A percentile compares a stretch with the other conserved stretches of the same genome.
Conservation (phyloP, 495 filamentous ascomycete genomes). For the Neurospora tetrasperma region DNA sequence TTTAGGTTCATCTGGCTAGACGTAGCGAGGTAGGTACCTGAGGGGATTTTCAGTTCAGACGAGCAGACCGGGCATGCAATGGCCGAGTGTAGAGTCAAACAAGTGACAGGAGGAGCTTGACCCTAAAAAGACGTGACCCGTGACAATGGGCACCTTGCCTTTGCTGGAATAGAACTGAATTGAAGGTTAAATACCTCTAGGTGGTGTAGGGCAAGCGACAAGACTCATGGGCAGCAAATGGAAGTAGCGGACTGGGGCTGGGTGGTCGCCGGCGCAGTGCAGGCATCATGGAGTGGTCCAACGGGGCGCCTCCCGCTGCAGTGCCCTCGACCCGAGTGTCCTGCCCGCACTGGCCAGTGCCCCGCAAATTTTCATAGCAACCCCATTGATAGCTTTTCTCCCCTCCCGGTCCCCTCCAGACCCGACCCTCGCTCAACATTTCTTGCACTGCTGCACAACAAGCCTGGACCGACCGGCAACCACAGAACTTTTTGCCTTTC, state of each 20-base stretch:
- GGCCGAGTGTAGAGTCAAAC: neutral
- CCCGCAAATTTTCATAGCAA: conserved; percentile 22
- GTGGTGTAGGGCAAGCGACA: neutral
- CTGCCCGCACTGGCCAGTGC: conserved; percentile 14
- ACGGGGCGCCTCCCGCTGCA: neutral
- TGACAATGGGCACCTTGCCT: neutral
- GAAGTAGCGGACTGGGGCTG: neutral
- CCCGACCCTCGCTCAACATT: conserved; percentile 18
- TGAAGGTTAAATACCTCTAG: neutral
- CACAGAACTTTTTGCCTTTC: neutral
- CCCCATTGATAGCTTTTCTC: conserved; percentile 20
- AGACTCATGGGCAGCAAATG: neutral
- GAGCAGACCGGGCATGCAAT: neutral
- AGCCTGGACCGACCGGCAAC: conserved; percentile 2
- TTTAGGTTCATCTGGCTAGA: neutral
- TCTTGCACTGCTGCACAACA: conserved; percentile 11
- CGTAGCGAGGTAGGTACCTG: neutral
- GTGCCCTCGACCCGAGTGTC: neutral
- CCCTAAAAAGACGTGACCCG: neutral
- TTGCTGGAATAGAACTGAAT: neutral
- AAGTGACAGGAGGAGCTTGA: neutral
- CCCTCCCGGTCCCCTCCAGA: conserved; percentile 10
- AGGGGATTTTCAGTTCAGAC: neutral
- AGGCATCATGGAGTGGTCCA: neutral
- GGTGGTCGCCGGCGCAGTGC: neutral